These are phyloP conservation scores for Kwoniella shandongensis DNA, from an alignment of 768 basidiomycete genomes.

Conservation along the genomic window DNA sequence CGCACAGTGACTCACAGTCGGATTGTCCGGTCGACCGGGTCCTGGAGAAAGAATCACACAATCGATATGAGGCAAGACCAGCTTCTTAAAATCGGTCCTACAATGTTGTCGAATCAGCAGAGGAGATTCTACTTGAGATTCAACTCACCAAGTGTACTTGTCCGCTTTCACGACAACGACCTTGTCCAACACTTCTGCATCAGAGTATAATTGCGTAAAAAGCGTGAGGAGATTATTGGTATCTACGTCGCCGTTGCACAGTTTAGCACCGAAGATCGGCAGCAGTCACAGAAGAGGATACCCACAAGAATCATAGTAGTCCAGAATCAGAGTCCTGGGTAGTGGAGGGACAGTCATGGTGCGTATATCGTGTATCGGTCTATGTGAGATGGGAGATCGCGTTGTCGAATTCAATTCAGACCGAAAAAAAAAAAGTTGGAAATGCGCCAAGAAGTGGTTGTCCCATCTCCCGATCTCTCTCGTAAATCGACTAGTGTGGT, in stretches of 20 bases:
- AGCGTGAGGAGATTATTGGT: constrained; percentile 54
- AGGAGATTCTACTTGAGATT: background rate
- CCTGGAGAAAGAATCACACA: constrained; percentile 54
- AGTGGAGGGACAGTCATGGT: constrained; percentile 14
- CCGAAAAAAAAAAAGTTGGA: too few relatives aligned
- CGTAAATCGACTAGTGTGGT: background rate
- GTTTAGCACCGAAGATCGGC: background rate
- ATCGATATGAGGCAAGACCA: constrained; percentile 49
- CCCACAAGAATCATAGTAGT: constrained; percentile 54
- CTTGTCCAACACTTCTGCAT: constrained; percentile 43
- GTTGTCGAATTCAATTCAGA: too few relatives aligned
- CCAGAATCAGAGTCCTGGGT: constrained; percentile 51
- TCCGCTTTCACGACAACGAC: constrained; percentile 52
- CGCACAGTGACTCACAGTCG: constrained; percentile 24
- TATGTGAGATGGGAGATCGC: too few relatives aligned
- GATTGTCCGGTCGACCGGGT: constrained; percentile 51
- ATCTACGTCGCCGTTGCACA: constrained; percentile 26
- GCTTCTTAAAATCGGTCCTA: constrained; percentile 40
- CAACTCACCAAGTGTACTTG: constrained; percentile 43
- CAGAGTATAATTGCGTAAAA: constrained; percentile 46
- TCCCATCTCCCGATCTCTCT: background rate
- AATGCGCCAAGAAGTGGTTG: too few relatives aligned
- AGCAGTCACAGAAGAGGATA: background rate
- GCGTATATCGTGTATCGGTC: too few relatives aligned
- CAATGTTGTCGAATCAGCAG: constrained; percentile 2